Evolutionary conservation across 1,284 basidiomycete genomes (phyloP), one percentile per base, ranked within the genome.

Genomic region (Takashimella koratensis): DNA sequence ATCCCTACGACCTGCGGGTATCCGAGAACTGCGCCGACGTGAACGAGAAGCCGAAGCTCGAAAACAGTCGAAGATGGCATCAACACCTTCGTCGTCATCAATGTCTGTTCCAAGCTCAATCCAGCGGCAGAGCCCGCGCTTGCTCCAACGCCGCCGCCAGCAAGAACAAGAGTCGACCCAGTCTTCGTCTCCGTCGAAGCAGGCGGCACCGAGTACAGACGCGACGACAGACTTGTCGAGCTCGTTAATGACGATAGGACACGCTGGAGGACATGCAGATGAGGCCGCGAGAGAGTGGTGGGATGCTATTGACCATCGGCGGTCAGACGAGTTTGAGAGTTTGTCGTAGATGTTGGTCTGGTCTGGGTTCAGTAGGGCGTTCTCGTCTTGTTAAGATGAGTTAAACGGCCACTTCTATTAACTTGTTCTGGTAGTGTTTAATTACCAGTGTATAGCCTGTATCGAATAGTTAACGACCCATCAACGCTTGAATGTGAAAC

Each of bases 1-100:
- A 0, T 54, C 51, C 8, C 50, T 72, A 1, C 64, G 66, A 23
- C 58, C 64, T 0, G 63, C 64, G 2, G 71, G 71, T 2, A 53
- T 71, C 3, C 53, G 58, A 1, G 70, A 66, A 49, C 36, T 70
- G 4, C 26, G 58, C n/a, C 48, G 51, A 16, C 56, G 68, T n/a
- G 51, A 63, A 19, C 21, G 42, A 2, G 52, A 43, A 3, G 58
- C 52, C 3, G 52, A 54, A 51, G 47, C 24, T 2, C 58, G 54
- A 1, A 52, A 60, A 24, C 52, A 19, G 5, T 45, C 12, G 1
- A 54, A 60, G 48, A 48, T 42, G n/a, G 30, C 16, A 36, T 36
- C 30, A 8, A 36, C 8, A 36, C 30, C 16, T 16, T 36, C 30
- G 30, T 36, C 16, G 30, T 36, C 30, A 36, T 36, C 30, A 8